A percentile compares a stretch with the other conserved stretches of the same genome.
These are phyloP conservation scores for Lichtheimia corymbifera DNA, from an alignment of 371 early-diverging fungal genomes.

Conservation along the genomic window DNA sequence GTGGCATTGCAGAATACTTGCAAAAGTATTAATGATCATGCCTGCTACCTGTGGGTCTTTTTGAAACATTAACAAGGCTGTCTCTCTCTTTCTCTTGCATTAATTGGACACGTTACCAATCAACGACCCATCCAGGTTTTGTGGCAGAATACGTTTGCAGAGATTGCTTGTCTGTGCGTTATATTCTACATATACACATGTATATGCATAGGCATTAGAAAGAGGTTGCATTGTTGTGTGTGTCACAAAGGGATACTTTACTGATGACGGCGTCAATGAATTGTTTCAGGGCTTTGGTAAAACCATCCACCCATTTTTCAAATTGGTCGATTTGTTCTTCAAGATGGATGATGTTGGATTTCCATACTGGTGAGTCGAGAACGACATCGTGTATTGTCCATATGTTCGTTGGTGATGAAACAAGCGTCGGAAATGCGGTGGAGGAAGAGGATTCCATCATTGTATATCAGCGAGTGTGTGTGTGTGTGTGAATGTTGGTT, in stretches of 20 bases:
- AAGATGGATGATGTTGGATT: slow-evolving; percentile 61
- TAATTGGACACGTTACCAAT: slow-evolving; percentile 29
- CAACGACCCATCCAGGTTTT: slow-evolving; percentile 33
- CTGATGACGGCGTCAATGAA: slow-evolving; percentile 49
- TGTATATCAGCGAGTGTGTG: too few species aligned
- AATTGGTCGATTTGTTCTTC: slow-evolving; percentile 72
- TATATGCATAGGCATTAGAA: too few species aligned
- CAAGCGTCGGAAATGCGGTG: slow-evolving; percentile 12
- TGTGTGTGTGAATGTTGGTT: too few species aligned
- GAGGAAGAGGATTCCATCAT: too few species aligned
- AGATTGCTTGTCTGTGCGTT: slow-evolving; percentile 35
- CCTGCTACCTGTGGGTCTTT: slow-evolving; percentile 39
- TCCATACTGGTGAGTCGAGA: slow-evolving; percentile 68
- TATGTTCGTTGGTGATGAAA: slow-evolving; percentile 34
- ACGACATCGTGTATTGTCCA: slow-evolving; percentile 50
- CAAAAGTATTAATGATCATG: slow-evolving; percentile 38
- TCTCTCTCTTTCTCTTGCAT: neutral
- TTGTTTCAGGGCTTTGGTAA: slow-evolving; percentile 39
- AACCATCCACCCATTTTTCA: slow-evolving; percentile 62
- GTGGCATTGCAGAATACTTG: slow-evolving; percentile 47
- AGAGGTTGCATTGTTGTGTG: too few species aligned
- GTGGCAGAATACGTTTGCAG: slow-evolving; percentile 32
- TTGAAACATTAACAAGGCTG: neutral
- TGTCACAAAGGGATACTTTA: slow-evolving; percentile 16
- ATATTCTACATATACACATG: slow-evolving; percentile 22